Base-by-base conservation (phyloP, 2,329 filamentous ascomycete genomes). In the Ascochyta lentis region DNA sequence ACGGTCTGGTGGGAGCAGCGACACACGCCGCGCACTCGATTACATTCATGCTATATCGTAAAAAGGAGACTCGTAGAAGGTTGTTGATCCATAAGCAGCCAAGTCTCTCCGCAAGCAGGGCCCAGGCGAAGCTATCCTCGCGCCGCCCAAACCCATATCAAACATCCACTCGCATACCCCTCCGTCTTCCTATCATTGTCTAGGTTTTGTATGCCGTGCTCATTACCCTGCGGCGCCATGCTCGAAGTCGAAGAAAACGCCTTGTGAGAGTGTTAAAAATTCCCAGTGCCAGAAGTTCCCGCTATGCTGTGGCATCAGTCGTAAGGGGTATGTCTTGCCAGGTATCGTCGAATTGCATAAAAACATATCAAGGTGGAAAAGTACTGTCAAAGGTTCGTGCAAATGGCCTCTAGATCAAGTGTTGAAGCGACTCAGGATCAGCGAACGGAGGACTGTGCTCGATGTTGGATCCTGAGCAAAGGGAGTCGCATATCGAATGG, bases 241-340 rank as follows among this genome's bases (percentile, higher is more conserved):
- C 47, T 48, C 43, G 38, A 47, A 26, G 38, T 47, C 37, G 26
- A 37, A 51, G 38, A 31, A 50, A 56, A 51, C 53, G 53, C 53
- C 53, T 47, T 45, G 38, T 54, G 41, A 56, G 43, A 48, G 48
- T 48, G 48, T 48, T 35, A 61, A 62, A 67, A 65, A 63, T 61
- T 60, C 54, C 64, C 56, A 54, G 48, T 61, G 56, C 61, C 64
- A 52, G 61, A 65, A 64, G 45, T 56, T 67, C 59, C 64, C 68
- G 71, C 69, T 71, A 73, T 73, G 69, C 68, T 73, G 56, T 62
- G 60, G 66, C 67, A 66, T 65, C 64, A 70, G 56, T 71, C 66
- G 64, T 70, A 63, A 74, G 68, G 58, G 67, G 70, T 74, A 75
- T 75, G 73, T 68, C 66, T 66, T 69, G 64, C 64, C 64, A 66